Evolutionary conservation across 352 stramenopile species (phyloP), one percentile per base, ranked within the genome.

Genomic region (Pythium graminicola): DNA sequence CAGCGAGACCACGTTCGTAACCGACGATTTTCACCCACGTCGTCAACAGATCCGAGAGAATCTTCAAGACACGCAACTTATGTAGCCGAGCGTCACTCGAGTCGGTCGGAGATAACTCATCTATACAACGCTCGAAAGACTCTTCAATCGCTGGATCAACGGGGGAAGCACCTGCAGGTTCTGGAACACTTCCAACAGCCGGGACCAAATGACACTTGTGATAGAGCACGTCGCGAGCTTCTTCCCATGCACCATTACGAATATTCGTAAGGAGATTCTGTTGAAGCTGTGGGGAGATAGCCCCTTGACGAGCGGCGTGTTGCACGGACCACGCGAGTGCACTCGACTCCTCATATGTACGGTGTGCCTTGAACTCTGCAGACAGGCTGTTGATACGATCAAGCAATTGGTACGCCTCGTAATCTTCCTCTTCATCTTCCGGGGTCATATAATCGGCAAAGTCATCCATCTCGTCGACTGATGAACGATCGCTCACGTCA

Each of bases 1-100:
- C 73, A 31, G 64, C 78, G 22, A 92, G 45, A 6, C 72, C 75
- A 4, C 76, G 73, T 44, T 86, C 73, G 17, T 73, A 69, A 24
- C 76, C 78, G n/a, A 89, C 69, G 35, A 72, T 57, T 53, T 92
- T 89, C 1, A 92, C 77, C 81, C 78, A 92, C 29, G 74, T 73
- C 3, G 75, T 86, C 1, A 92, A 42, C 22, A 89, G 29, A 24
- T 88, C 79, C 14, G 81, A 92, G 24, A 92, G 26, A 28, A 76
- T 42, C 53, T 86, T 85, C 1, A 92, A 51, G 31, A 89, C 77
- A 24, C 76, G 70, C 13, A 88, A 50, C 50, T 92, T 92, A 46
- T 87, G 72, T n/a, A 73, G 59, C 6, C 73, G 69, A 5, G 68
- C 68, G n/a, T 69, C 56, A 4, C 54, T 54, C 8, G 56, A 65